Evolutionary conservation across 345 rosid species (phyloP), one percentile per base, ranked within the genome.

Genomic region (Leavenworthia alabamica): DNA sequence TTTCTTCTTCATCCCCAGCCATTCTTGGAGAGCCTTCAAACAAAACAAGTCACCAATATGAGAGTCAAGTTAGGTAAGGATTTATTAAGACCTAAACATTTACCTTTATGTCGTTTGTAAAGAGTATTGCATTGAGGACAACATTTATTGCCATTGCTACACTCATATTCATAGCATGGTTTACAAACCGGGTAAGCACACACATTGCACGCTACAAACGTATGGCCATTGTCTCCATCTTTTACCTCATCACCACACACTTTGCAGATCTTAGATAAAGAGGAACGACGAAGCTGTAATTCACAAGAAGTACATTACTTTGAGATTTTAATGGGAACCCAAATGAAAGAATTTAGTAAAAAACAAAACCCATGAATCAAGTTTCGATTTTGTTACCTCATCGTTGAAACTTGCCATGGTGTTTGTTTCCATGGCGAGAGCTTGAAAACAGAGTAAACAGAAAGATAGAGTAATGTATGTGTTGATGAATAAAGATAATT

Each of bases 111-210:
- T 59, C 86, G 84, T 80, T 85, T 89, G 52, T 89, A 93, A 66
- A 86, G 94, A 77, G 91, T 71, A 80, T 81, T 86, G 75, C 99
- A 93, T 60, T 88, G 91, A 67, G 97, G 97, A 65, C 99, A 89
- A 31, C 83, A 80, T 73, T 83, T 91, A 72, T 73, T 85, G 13
- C 97, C 99, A 55, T 85, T 94, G 43, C 91, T 87, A 72, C 94
- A 78, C 63, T 93, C 99, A 8, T 89, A 93, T 60, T 82, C 95
- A 43, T 86, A 93, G 63, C 99, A 93, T 56, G 97, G 91, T 64
- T 64, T 77, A 56, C 99, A 93, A 58, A 93, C 88, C 0, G 99
- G 96, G 75, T 82, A 93, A 1, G 82, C 79, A 26, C 97, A 89
- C 23, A 81, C 88, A 15, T 78, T 75, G 28, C 99, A 93, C 7